These are phyloP conservation scores for Cytidiella melzeri DNA, from an alignment of 768 basidiomycete species.

Conservation along the genomic window DNA sequence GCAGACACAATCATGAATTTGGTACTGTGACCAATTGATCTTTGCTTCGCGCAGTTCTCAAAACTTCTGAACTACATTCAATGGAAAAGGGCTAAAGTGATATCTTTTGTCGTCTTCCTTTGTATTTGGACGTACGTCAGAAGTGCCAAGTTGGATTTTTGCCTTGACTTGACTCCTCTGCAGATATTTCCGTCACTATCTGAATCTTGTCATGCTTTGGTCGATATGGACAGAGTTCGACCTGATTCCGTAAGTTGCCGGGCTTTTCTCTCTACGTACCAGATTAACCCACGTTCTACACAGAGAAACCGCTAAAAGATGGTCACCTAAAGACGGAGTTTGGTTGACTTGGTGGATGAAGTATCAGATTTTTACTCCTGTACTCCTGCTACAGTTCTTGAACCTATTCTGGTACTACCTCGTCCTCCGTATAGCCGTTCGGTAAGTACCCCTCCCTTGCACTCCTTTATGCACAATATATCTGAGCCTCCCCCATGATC, in stretches of 20 bases:
- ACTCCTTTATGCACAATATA: not conserved
- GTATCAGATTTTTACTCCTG: slow-evolving; percentile 71
- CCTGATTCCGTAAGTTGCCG: slow-evolving; percentile 60
- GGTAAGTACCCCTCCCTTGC: slow-evolving; percentile 40
- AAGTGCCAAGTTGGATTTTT: too few species aligned
- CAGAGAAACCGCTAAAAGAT: slow-evolving; percentile 51
- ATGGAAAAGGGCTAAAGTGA: slow-evolving; percentile 53
- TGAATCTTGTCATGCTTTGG: slow-evolving; percentile 81
- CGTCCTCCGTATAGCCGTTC: slow-evolving; percentile 68
- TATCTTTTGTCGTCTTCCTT: slow-evolving; percentile 61
- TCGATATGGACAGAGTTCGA: slow-evolving; percentile 81
- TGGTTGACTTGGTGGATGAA: slow-evolving; percentile 77
- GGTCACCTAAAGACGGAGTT: slow-evolving; percentile 54
- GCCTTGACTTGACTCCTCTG: not conserved
- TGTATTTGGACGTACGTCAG: slow-evolving; percentile 80
- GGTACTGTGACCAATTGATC: too few species aligned
- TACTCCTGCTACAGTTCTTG: slow-evolving; percentile 71
- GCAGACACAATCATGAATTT: slow-evolving; percentile 23
- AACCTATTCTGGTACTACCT: slow-evolving; percentile 94
- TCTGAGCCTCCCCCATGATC: not conserved
- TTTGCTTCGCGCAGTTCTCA: slow-evolving; percentile 53
- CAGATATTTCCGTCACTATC: slow-evolving; percentile 88
- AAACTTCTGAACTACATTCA: slow-evolving; percentile 88
- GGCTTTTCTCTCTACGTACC: not conserved
- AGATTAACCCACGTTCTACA: too few species aligned